A percentile compares a stretch with the other conserved stretches of the same genome.
Conservation (phyloP, 371 early-diverging fungal genomes). For the Mucor velutinosus region DNA sequence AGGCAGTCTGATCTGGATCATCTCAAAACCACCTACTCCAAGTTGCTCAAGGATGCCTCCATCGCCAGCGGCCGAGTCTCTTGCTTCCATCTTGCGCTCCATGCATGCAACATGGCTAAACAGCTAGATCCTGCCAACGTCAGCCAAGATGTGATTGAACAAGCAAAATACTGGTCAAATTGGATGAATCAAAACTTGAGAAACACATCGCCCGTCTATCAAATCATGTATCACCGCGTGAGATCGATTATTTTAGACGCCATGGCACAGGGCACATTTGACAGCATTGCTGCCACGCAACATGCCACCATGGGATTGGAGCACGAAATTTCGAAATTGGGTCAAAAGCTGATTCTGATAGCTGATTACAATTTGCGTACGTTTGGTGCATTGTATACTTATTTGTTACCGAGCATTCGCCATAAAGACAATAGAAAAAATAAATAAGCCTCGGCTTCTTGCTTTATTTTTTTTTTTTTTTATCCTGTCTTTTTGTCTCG, state of each 20-base stretch:
- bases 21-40: slow-evolving; percentile 40
- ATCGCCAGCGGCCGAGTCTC: slow-evolving; percentile 19
- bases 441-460: slow-evolving; percentile 2
- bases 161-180: slow-evolving; percentile 29
- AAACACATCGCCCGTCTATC: slow-evolving; percentile 29
- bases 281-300: not conserved
- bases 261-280: slow-evolving; percentile 1
- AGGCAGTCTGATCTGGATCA: slow-evolving; percentile 40
- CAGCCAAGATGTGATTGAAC: slow-evolving; percentile 6
- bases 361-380: slow-evolving; percentile 35
- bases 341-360: slow-evolving; percentile 28
- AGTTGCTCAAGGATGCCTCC: slow-evolving; percentile 37
- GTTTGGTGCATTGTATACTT: slow-evolving; percentile 32
- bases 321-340: slow-evolving; percentile 24
- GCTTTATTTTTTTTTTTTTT: not conserved
- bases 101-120: slow-evolving; percentile 25
- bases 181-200: slow-evolving; percentile 36
- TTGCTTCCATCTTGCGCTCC: slow-evolving; percentile 21
- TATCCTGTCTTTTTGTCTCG: not conserved
- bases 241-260: slow-evolving; percentile 1
- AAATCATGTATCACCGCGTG: slow-evolving; percentile 36
- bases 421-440: slow-evolving; percentile 8
- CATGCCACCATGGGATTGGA: slow-evolving; percentile 29
- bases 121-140: not conserved
- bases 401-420: slow-evolving; percentile 17